Evolutionary conservation across 177 flowering plant genomes (phyloP).

Genomic region (Telopea speciosissima): DNA sequence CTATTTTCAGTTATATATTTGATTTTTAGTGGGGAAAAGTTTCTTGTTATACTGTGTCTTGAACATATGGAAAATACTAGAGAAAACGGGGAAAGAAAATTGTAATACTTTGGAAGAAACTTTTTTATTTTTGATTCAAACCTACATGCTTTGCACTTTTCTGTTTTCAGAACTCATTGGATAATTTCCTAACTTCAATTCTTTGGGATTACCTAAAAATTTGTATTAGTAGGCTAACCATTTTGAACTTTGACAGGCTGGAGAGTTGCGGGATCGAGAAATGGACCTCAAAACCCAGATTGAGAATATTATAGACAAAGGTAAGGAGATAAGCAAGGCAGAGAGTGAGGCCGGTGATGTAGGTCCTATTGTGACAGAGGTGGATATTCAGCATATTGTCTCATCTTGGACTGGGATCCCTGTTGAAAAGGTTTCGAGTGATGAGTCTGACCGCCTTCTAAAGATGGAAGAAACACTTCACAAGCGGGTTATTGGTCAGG

Average conservation of each 20-base stretch:
- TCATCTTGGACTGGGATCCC: slow-evolving; percentile 52
- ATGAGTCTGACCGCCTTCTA: slow-evolving; percentile 42
- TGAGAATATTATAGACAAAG: slow-evolving; percentile 40
- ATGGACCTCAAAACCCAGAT: slow-evolving; percentile 83
- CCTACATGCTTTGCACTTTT: background rate
- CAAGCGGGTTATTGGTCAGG: slow-evolving; percentile 67
- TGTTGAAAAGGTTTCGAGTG: slow-evolving; percentile 36
- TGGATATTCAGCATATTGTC: slow-evolving; percentile 40
- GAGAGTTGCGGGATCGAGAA: slow-evolving; percentile 47
- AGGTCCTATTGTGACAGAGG: slow-evolving; percentile 66
- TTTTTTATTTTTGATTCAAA: background rate
- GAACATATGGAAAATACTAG: too few species aligned
- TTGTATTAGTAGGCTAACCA: too few species aligned
- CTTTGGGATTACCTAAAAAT: background rate
- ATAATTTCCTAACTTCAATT: too few species aligned
- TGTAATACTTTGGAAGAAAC: background rate
- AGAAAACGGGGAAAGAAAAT: too few species aligned
- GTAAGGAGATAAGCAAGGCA: slow-evolving; percentile 54
- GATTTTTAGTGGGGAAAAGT: too few species aligned
- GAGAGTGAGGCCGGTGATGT: slow-evolving; percentile 73
- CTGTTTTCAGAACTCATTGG: too few species aligned
- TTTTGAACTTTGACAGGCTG: slow-evolving; percentile 54
- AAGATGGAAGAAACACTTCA: slow-evolving; percentile 42
- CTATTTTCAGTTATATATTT: too few species aligned
- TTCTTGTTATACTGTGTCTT: background rate